Conservation (phyloP, 352 stramenopile species). For the Globisporangium okanoganense region DNA sequence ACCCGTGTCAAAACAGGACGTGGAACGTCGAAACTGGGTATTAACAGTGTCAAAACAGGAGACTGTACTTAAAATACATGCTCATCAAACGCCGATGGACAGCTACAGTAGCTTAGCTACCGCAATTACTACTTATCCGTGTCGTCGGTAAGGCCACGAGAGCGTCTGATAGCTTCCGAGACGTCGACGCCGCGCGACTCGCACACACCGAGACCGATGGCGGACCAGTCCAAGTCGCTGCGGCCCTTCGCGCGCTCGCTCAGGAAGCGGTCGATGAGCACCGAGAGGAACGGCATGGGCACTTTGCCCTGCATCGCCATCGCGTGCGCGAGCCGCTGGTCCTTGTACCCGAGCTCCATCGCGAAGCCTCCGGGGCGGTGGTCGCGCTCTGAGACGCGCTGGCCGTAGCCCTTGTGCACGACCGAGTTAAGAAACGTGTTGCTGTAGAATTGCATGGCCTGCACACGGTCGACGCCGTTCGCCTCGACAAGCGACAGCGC, state of each 20-base stretch:
- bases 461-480: conserved; percentile 65
- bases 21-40: no score
- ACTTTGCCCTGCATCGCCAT: conserved; percentile 46
- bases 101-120: not conserved
- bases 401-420: conserved; percentile 78
- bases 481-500: conserved; percentile 60
- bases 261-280: conserved; percentile 67
- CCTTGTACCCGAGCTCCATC: conserved; percentile 71
- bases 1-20: no score
- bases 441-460: conserved; percentile 76
- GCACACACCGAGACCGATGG: conserved; percentile 55
- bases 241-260: conserved; percentile 55
- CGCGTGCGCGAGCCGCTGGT: conserved; percentile 56
- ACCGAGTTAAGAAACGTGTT: conserved; percentile 79
- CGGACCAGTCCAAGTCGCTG: conserved; percentile 71
- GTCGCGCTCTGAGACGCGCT: conserved; percentile 72
- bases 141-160: conserved; percentile 15
- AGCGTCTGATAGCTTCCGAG: conserved; percentile 27
- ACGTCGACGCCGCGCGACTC: conserved; percentile 63
- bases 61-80: no score
- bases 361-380: conserved; percentile 69
- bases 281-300: conserved; percentile 77
- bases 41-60: no score
- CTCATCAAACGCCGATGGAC: not conserved
- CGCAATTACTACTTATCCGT: not conserved